phyloP scores from a whole-genome alignment of 768 basidiomycete species.

The Russula virescens region DNA sequence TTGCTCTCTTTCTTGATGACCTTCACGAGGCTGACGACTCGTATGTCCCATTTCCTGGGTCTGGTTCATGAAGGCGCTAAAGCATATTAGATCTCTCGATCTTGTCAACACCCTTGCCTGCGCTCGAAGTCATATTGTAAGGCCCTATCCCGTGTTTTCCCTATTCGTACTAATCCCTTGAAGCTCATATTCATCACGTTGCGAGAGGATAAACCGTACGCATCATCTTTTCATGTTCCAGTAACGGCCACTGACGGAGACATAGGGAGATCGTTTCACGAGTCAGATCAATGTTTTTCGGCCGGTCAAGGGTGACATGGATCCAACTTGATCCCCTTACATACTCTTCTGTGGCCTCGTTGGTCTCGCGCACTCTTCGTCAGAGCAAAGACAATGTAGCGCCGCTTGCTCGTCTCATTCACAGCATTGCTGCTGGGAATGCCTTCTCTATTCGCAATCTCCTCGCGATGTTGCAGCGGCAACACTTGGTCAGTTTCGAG shows the following conservation, averaged over 20 bases:
- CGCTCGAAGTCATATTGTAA: slow-evolving; percentile 60
- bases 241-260: neutral
- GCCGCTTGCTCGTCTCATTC: slow-evolving; percentile 50
- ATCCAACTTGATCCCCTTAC: slow-evolving; percentile 57
- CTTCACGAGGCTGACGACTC: slow-evolving; percentile 71
- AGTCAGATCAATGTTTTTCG: slow-evolving; percentile 53
- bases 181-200: slow-evolving; percentile 62
- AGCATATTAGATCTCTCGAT: slow-evolving; percentile 48
- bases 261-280: slow-evolving; percentile 40
- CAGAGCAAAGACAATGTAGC: slow-evolving; percentile 50
- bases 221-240: slow-evolving; percentile 1
- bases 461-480: slow-evolving; percentile 56
- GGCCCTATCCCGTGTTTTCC: slow-evolving; percentile 12
- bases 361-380: slow-evolving; percentile 62
- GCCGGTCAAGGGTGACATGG: slow-evolving; percentile 56
- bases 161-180: slow-evolving; percentile 14
- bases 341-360: slow-evolving; percentile 47
- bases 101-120: slow-evolving; percentile 59
- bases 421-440: slow-evolving; percentile 57
- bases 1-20: slow-evolving; percentile 69
- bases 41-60: slow-evolving; percentile 32
- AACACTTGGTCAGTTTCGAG: slow-evolving; percentile 46
- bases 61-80: neutral
- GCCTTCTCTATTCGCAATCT: slow-evolving; percentile 65
- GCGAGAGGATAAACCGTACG: slow-evolving; percentile 47